phyloP scores from a whole-genome alignment of 2,329 filamentous ascomycete genomes.

The Cercospora janseana region DNA sequence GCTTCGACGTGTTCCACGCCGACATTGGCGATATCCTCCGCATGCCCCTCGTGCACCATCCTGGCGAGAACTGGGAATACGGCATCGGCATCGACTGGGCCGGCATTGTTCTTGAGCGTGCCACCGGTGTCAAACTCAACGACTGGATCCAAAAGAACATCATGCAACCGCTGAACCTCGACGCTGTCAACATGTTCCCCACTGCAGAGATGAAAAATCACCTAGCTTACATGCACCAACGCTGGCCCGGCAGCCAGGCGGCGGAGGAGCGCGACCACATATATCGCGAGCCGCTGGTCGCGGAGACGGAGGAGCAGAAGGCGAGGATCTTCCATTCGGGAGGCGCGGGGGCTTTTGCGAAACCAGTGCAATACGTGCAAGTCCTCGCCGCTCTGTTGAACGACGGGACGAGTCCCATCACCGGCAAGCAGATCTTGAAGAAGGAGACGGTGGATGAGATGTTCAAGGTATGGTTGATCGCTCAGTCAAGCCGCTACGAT shows the following conservation, averaged over 20 bases:
- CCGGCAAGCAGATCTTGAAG: conserved; percentile 54
- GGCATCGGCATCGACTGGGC: conserved; percentile 51
- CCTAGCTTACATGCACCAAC: conserved; percentile 58
- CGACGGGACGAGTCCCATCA: conserved; percentile 59
- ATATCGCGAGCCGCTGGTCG: conserved; percentile 49
- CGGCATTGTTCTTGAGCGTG: conserved; percentile 48
- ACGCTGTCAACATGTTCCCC: conserved; percentile 59
- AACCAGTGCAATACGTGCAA: conserved; percentile 61
- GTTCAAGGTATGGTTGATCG: conserved; percentile 45
- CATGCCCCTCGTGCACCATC: conserved; percentile 61
- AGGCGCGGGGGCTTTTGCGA: conserved; percentile 61
- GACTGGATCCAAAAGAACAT: conserved; percentile 50
- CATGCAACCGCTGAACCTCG: conserved; percentile 47
- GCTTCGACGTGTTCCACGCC: conserved; percentile 59
- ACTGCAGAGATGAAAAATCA: conserved; percentile 53
- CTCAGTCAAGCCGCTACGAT: no score
- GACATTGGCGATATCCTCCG: conserved; percentile 49
- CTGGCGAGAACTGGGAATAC: conserved; percentile 62
- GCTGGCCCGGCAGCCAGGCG: conserved; percentile 41
- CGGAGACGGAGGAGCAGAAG: conserved; percentile 46
- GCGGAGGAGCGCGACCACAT: conserved; percentile 51
- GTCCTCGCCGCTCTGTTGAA: conserved; percentile 64
- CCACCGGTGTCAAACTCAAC: conserved; percentile 44
- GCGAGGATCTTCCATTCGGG: conserved; percentile 56
- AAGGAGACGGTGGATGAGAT: conserved; percentile 60